phyloP scores from a whole-genome alignment of 164 flowering plant genomes.

The Chloranthus sessilifolius region DNA sequence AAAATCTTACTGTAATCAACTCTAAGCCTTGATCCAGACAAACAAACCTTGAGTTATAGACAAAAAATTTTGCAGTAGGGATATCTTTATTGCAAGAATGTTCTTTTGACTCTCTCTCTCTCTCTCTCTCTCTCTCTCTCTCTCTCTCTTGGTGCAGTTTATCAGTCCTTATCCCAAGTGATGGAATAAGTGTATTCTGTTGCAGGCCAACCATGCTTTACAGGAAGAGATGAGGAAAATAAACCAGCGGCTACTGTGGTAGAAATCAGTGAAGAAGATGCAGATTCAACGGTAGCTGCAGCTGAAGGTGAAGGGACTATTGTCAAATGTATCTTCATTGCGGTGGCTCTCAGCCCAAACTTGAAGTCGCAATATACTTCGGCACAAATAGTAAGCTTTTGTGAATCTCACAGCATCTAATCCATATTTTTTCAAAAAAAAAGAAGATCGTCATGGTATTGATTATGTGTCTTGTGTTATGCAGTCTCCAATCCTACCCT shows the following conservation, averaged over 20 bases:
- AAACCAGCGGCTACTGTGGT: constrained; percentile 79
- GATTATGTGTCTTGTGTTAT: constrained; percentile 14
- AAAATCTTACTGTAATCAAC: too few species aligned
- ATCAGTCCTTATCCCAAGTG: too few species aligned
- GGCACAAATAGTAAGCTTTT: constrained; percentile 59
- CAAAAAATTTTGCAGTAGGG: too few species aligned
- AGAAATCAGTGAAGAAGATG: constrained; percentile 66
- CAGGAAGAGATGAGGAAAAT: constrained; percentile 72
- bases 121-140: constrained; percentile 2
- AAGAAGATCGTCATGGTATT: too few species aligned
- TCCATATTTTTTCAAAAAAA: too few species aligned
- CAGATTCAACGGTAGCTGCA: constrained; percentile 47
- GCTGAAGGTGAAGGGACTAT: constrained; percentile 71
- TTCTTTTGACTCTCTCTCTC: constrained; percentile 7
- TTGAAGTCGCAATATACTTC: constrained; percentile 71
- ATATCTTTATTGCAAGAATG: too few species aligned
- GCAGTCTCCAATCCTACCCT: constrained; percentile 79
- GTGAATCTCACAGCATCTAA: too few species aligned
- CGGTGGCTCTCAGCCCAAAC: constrained; percentile 79
- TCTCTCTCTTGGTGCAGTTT: constrained; percentile 1
- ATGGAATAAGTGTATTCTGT: too few species aligned
- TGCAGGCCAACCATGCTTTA: constrained; percentile 71
- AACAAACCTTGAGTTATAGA: too few species aligned
- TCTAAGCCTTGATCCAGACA: too few species aligned
- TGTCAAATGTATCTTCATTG: constrained; percentile 77